A percentile compares a stretch with the other conserved stretches of the same genome.
These are phyloP conservation scores for Austroboletus festivus DNA, from an alignment of 768 basidiomycete genomes.

Conservation along the genomic window DNA sequence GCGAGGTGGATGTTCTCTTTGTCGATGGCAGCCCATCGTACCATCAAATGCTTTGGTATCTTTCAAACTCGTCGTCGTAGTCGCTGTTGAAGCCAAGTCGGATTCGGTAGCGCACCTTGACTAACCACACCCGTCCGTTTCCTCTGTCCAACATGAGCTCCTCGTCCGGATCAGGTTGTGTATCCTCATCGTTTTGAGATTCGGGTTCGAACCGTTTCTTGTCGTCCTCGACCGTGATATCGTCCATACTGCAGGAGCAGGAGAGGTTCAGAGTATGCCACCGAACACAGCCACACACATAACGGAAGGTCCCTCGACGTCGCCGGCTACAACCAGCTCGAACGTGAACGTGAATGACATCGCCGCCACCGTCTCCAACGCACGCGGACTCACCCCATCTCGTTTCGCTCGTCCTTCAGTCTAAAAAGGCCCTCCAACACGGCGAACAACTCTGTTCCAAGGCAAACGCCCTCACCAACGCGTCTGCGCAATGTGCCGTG, in stretches of 20 bases:
- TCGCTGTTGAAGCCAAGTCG: neutral
- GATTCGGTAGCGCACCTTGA: constrained; percentile 61
- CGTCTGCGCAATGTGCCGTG: constrained; percentile 62
- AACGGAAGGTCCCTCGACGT: too few species aligned
- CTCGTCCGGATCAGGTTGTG: constrained; percentile 78
- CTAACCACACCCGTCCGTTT: constrained; percentile 77
- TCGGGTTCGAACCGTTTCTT: constrained; percentile 71
- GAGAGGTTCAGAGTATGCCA: too few species aligned
- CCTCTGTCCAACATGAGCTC: constrained; percentile 75
- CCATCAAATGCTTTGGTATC: constrained; percentile 86
- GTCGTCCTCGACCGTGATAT: constrained; percentile 49
- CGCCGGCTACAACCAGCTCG: too few species aligned
- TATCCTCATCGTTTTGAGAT: constrained; percentile 50
- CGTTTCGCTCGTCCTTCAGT: constrained; percentile 72
- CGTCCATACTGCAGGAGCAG: constrained; percentile 29
- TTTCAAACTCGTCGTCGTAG: constrained; percentile 27
- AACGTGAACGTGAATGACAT: constrained; percentile 15
- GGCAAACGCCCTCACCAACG: constrained; percentile 60
- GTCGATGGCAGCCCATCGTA: constrained; percentile 76
- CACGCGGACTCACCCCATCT: constrained; percentile 55
- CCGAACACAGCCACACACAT: constrained; percentile 12
- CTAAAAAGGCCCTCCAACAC: constrained; percentile 78
- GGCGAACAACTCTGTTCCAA: constrained; percentile 72
- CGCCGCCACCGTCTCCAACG: constrained; percentile 12
- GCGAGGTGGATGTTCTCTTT: constrained; percentile 79